Base-by-base conservation (phyloP, 345 rosid species). In the Clausena lansium region DNA sequence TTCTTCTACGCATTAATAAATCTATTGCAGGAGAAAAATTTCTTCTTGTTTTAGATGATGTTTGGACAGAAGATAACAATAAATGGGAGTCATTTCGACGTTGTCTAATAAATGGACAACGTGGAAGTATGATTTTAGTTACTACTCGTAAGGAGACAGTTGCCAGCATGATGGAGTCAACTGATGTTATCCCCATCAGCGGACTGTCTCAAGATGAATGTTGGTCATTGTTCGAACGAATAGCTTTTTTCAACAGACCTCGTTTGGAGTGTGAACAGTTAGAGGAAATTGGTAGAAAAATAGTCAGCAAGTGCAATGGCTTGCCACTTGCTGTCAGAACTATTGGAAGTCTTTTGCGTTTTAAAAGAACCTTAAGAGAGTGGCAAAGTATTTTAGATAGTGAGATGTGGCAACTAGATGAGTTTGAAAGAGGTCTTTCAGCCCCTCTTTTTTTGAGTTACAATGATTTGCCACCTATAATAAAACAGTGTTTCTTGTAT, bases 131-230 rank as follows among this genome's bases (percentile, higher is more conserved):
- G 2, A 70, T 70, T 70, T 32, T 70, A 5, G 52, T 52, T 47
- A 70, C 60, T 2, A 50, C 74, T 17, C 74, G 61, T 17, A 70
- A 70, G 33, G 45, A n/a, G 28, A 35, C n/a, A 55, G 63, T 71
- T 33, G 50, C 64, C 0, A 4, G 5, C 1, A n/a, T n/a, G 11
- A 55, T 71, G 74, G 9, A 17, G 22, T 54, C 74, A 71, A 10
- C n/a, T 5, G 74, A 71, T 10, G n/a, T 71, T 22, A 32, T 71
- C 28, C 20, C 2, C 0, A 22, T 71, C 2, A 11, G 9, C 1
- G 1, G 5, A 71, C 20, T 71, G 5, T 1, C 62, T 4, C 61
- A 71, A 0, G 28, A 54, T 0, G 54, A 15, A n/a, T 10, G 52
- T 8, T 73, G 66, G 76, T n/a, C 11, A 1, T 35, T 73, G 22